These are phyloP conservation scores for Glycine soja DNA, from an alignment of 306 rosid genomes.

Conservation along the genomic window DNA sequence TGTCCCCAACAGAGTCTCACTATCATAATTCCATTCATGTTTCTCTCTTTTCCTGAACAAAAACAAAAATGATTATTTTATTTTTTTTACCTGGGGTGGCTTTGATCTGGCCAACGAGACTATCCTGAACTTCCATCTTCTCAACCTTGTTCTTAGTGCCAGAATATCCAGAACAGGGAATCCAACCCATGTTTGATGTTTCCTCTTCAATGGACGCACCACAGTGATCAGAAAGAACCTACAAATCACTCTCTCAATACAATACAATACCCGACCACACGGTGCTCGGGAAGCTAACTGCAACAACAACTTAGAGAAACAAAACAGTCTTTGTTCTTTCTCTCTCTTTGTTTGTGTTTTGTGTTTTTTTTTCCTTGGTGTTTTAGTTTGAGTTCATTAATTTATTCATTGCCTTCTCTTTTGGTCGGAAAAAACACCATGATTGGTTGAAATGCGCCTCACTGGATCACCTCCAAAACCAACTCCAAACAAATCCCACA, in stretches of 20 bases:
- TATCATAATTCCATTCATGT: slow-evolving; percentile 28
- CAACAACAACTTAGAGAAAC: slow-evolving; percentile 35
- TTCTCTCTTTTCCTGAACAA: not conserved
- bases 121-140: slow-evolving; percentile 59
- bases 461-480: slow-evolving; percentile 41
- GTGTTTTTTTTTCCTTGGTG: slow-evolving; percentile 24
- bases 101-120: slow-evolving; percentile 67
- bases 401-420: slow-evolving; percentile 47
- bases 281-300: slow-evolving; percentile 39
- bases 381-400: slow-evolving; percentile 46
- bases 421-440: slow-evolving; percentile 42
- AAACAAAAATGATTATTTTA: not conserved
- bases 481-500: slow-evolving; percentile 41
- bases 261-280: slow-evolving; percentile 43
- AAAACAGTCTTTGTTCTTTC: slow-evolving; percentile 41
- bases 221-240: slow-evolving; percentile 34
- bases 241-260: not conserved
- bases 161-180: slow-evolving; percentile 86
- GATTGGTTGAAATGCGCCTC: slow-evolving; percentile 49
- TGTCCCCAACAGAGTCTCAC: slow-evolving; percentile 45
- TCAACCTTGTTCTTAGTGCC: slow-evolving; percentile 64
- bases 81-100: slow-evolving; percentile 60
- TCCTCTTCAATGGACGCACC: slow-evolving; percentile 29
- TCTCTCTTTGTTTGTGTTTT: slow-evolving; percentile 43
- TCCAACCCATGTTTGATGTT: slow-evolving; percentile 88